phyloP scores from a whole-genome alignment of 352 stramenopile species.

The Chrysophaeum taylorii region DNA sequence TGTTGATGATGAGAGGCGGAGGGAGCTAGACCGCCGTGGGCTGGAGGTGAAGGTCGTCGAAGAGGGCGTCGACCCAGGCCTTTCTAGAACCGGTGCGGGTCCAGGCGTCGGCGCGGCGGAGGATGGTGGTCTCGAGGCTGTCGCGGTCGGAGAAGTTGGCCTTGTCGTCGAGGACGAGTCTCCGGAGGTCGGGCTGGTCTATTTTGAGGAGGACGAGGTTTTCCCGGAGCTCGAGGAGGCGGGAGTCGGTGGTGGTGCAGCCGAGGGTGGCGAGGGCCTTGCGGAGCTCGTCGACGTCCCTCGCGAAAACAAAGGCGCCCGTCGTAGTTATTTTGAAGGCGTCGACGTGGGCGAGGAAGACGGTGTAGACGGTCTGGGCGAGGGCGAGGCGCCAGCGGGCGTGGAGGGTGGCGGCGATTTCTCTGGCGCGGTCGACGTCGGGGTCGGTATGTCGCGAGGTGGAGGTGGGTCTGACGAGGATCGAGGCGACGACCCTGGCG shows the following conservation, averaged over 20 bases:
- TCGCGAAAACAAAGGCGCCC: neutral
- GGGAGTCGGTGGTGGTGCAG: neutral
- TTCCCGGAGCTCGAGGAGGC: neutral
- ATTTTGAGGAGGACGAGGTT: neutral
- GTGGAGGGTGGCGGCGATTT: neutral
- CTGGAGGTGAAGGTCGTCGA: too few species aligned
- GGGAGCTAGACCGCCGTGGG: neutral
- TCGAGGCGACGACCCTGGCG: too few species aligned
- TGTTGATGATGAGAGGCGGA: neutral
- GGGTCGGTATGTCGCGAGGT: too few species aligned
- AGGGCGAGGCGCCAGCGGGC: neutral
- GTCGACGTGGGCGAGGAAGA: neutral
- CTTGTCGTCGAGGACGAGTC: neutral
- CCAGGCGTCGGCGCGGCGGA: neutral
- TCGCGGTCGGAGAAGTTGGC: neutral
- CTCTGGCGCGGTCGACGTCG: neutral
- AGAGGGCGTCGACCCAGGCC: neutral
- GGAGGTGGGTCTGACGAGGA: too few species aligned
- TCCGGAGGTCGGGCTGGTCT: neutral
- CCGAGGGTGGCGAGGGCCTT: neutral
- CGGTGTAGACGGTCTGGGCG: neutral
- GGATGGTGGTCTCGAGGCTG: neutral
- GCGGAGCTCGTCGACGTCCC: neutral
- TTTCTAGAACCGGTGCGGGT: neutral
- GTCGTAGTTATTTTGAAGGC: neutral